These are phyloP conservation scores for Colletotrichum acutatum DNA, from an alignment of 2,329 filamentous ascomycete genomes.

Conservation along the genomic window DNA sequence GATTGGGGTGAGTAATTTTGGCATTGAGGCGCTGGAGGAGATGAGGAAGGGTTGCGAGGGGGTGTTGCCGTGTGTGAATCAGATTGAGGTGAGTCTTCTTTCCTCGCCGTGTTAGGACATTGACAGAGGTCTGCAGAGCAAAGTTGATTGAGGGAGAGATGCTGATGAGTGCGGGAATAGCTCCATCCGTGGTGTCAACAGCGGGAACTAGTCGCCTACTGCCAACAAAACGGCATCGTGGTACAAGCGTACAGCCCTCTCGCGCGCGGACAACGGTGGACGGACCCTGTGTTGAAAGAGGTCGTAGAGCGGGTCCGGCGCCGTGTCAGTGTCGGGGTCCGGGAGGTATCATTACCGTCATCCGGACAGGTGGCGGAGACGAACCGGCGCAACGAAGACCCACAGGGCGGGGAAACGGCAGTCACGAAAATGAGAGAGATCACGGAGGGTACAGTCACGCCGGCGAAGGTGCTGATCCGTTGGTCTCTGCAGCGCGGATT, in stretches of 20 bases:
- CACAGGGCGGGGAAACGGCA: not conserved
- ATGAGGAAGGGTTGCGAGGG: conserved; percentile 74
- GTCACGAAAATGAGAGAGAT: conserved; percentile 61
- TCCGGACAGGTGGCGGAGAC: no score
- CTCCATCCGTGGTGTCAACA: conserved; percentile 78
- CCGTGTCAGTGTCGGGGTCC: not conserved
- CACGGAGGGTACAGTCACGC: conserved; percentile 57
- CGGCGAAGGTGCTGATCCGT: conserved; percentile 74
- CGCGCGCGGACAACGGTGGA: conserved; percentile 45
- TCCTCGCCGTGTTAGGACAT: no score
- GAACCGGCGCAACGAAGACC: not conserved
- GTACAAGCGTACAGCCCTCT: conserved; percentile 54
- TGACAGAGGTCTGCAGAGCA: not conserved
- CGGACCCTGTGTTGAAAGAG: conserved; percentile 64
- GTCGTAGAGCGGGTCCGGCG: conserved; percentile 6
- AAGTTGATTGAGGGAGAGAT: not conserved
- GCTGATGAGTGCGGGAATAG: conserved; percentile 58
- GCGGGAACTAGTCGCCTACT: conserved; percentile 56
- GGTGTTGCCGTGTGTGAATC: conserved; percentile 77
- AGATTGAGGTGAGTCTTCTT: conserved; percentile 69
- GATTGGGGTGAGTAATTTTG: conserved; percentile 81
- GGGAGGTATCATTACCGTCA: no score
- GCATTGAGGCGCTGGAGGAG: conserved; percentile 74
- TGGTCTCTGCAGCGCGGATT: conserved; percentile 78
- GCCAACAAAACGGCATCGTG: conserved; percentile 81